Conservation (phyloP, 2,329 filamentous ascomycete genomes). For the Neobulgaria alba region DNA sequence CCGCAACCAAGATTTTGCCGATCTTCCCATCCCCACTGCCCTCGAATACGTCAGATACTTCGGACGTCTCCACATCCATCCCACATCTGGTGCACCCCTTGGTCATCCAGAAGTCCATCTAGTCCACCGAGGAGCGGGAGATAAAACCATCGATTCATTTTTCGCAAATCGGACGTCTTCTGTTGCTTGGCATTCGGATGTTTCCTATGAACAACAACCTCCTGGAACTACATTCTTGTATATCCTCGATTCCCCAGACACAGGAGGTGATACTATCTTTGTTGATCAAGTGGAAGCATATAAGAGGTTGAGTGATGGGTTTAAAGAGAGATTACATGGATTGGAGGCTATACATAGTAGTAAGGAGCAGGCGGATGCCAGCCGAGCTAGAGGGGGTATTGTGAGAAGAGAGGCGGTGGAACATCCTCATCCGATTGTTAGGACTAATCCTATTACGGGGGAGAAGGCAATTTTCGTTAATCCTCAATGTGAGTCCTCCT, state of each 20-base stretch:
- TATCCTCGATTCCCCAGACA: conserved; percentile 70
- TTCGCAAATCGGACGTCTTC: conserved; percentile 66
- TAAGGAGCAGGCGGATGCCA: conserved; percentile 68
- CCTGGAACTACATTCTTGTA: conserved; percentile 88
- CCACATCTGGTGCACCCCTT: conserved; percentile 65
- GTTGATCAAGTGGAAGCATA: conserved; percentile 75
- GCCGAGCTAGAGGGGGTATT: conserved; percentile 57
- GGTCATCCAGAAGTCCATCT: conserved; percentile 70
- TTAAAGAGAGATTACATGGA: conserved; percentile 72
- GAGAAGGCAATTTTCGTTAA: conserved; percentile 82
- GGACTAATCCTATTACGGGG: conserved; percentile 74
- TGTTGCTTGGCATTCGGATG: conserved; percentile 83
- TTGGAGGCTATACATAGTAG: conserved; percentile 75
- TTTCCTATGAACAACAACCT: conserved; percentile 81
- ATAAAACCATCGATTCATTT: conserved; percentile 51
- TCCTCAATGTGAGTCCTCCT: conserved; percentile 60
- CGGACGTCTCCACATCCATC: conserved; percentile 74
- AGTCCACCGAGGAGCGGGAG: conserved; percentile 63
- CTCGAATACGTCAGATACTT: conserved; percentile 67
- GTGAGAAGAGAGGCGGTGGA: conserved; percentile 68
- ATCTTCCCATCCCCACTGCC: conserved; percentile 61
- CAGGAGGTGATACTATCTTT: conserved; percentile 81
- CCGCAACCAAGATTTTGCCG: conserved; percentile 64
- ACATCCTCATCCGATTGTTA: conserved; percentile 66
- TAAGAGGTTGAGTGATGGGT: conserved; percentile 66